These are phyloP conservation scores for Trichoderma cornu-damae DNA, from an alignment of 2,329 filamentous ascomycete genomes.

Conservation along the genomic window DNA sequence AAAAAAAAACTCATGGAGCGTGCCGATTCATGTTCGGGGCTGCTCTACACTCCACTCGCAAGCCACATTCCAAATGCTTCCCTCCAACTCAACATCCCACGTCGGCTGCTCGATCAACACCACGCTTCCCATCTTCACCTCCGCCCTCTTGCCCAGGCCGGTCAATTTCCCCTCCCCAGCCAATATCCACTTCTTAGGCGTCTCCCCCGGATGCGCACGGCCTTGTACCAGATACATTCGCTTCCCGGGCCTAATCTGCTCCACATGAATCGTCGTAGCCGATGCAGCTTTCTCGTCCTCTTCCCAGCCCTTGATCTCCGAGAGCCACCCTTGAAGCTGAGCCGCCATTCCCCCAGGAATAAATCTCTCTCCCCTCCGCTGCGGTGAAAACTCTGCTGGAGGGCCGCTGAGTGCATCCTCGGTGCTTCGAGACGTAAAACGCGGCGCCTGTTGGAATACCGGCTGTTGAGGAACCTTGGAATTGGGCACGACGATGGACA, in stretches of 20 bases:
- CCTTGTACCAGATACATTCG: constrained; percentile 35
- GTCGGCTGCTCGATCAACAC: constrained; percentile 34
- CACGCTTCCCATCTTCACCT: constrained; percentile 29
- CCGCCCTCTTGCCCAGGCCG: constrained; percentile 31
- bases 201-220: background rate
- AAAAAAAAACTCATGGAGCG: no score
- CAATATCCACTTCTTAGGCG: constrained; percentile 29
- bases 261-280: constrained; percentile 28
- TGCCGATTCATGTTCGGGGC: no score
- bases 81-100: constrained; percentile 37
- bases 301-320: constrained; percentile 37
- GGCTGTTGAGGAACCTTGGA: constrained; percentile 30
- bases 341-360: constrained; percentile 36
- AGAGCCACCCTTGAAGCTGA: constrained; percentile 38
- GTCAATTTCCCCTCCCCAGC: constrained; percentile 37
- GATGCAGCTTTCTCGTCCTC: constrained; percentile 19
- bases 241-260: constrained; percentile 30
- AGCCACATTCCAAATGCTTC: constrained; percentile 34
- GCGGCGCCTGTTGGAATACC: constrained; percentile 36
- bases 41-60: constrained; percentile 35
- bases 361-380: constrained; percentile 34
- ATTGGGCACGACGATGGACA: background rate
- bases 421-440: constrained; percentile 34
- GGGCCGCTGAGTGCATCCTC: constrained; percentile 24
- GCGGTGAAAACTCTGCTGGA: constrained; percentile 34